Percentiles rank a stretch among this genome's conserved stretches.
Conservation (phyloP, 2,329 filamentous ascomycete species). For the Graphium sp. region DNA sequence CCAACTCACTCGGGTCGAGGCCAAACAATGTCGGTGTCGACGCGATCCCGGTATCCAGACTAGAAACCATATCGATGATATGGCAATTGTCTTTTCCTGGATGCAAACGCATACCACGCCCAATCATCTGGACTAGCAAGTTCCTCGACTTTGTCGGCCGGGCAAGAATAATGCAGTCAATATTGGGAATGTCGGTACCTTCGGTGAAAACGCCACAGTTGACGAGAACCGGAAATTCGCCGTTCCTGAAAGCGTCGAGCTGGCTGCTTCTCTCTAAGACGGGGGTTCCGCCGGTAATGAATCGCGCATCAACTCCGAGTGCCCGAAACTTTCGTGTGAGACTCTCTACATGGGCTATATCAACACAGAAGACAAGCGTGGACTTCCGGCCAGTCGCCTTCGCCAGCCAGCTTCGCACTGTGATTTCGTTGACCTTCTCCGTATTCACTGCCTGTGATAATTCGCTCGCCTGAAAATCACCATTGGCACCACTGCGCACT, state of each 20-base stretch:
- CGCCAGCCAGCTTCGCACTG: conserved; percentile 70
- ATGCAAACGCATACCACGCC: conserved; percentile 73
- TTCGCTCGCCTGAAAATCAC: conserved; percentile 67
- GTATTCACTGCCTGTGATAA: conserved; percentile 77
- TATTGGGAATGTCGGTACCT: conserved; percentile 92
- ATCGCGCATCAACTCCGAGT: conserved; percentile 67
- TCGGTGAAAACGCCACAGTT: conserved; percentile 97
- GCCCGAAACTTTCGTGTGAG: conserved; percentile 62
- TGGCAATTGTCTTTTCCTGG: conserved; percentile 77
- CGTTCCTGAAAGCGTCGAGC: conserved; percentile 58
- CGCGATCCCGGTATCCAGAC: conserved; percentile 66
- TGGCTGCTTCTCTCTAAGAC: conserved; percentile 49
- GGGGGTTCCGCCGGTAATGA: conserved; percentile 70
- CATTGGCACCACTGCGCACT: conserved; percentile 41
- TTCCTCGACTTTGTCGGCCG: conserved; percentile 87
- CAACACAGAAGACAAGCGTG: conserved; percentile 87
- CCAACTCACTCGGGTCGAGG: conserved; percentile 64
- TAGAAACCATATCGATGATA: conserved; percentile 90
- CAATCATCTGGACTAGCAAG: conserved; percentile 93
- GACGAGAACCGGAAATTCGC: conserved; percentile 71
- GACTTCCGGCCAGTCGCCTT: conserved; percentile 61
- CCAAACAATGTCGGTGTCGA: conserved; percentile 88
- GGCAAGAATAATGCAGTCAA: conserved; percentile 82
- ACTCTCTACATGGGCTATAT: conserved; percentile 62
- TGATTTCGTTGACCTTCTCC: conserved; percentile 61